Evolutionary conservation across 495 filamentous ascomycete genomes (phyloP).

Genomic region (Daldinia childiae): DNA sequence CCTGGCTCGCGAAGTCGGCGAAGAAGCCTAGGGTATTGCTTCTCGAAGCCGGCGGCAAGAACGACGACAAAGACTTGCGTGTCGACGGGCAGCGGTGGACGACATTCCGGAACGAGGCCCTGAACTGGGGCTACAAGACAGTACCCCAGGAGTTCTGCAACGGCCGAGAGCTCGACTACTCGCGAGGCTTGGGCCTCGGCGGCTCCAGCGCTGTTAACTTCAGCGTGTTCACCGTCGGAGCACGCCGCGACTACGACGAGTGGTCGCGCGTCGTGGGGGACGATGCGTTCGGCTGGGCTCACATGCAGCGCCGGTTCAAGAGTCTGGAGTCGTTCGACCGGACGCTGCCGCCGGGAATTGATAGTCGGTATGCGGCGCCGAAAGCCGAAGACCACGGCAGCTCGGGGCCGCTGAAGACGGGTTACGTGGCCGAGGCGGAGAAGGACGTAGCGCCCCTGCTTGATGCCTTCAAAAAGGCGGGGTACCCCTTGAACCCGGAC

Average conservation of each 20-base stretch:
- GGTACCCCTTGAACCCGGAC: slow-evolving; percentile 62
- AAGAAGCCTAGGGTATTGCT: slow-evolving; percentile 62
- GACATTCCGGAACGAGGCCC: slow-evolving; percentile 55
- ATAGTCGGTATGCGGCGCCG: slow-evolving; percentile 49
- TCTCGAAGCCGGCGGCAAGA: slow-evolving; percentile 65
- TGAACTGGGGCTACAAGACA: slow-evolving; percentile 72
- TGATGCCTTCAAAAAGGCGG: slow-evolving; percentile 57
- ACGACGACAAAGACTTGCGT: slow-evolving; percentile 57
- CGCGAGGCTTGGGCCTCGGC: slow-evolving; percentile 67
- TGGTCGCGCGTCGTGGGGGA: slow-evolving; percentile 55
- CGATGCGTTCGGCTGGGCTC: slow-evolving; percentile 61
- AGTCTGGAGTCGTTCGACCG: slow-evolving; percentile 63
- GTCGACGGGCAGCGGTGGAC: slow-evolving; percentile 63
- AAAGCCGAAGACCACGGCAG: slow-evolving; percentile 58
- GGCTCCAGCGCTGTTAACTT: slow-evolving; percentile 73
- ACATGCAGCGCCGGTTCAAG: slow-evolving; percentile 59
- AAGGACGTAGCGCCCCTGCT: slow-evolving; percentile 52
- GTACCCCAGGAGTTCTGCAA: slow-evolving; percentile 62
- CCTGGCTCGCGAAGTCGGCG: slow-evolving; percentile 55
- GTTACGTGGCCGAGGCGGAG: slow-evolving; percentile 61
- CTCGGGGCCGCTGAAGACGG: slow-evolving; percentile 57
- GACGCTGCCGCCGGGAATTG: slow-evolving; percentile 46
- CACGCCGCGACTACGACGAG: slow-evolving; percentile 68
- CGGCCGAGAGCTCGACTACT: slow-evolving; percentile 63
- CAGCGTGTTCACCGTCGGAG: slow-evolving; percentile 64